Conservation (phyloP, 257 asterid species). For the Salvia miltiorrhiza region DNA sequence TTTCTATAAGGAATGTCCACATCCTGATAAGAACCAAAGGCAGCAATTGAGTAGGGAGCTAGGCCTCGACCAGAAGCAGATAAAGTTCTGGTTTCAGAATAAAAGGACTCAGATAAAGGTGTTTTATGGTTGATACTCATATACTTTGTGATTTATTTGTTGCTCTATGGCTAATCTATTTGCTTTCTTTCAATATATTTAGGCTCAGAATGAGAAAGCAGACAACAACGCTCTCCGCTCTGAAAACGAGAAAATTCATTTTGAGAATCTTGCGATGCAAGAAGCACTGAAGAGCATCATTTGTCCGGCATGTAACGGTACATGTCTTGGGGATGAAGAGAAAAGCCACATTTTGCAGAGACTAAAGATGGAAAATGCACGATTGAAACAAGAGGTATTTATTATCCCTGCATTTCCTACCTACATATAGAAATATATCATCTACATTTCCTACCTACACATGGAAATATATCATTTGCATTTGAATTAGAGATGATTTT, state of each 20-base stretch:
- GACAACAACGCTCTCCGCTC: conserved; percentile 43
- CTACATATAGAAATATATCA: background rate
- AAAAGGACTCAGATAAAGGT: conserved; percentile 64
- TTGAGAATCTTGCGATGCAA: conserved; percentile 53
- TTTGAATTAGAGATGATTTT: background rate
- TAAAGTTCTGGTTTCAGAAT: conserved; percentile 76
- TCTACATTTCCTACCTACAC: too few relatives aligned
- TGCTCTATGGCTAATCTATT: background rate
- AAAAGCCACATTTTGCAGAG: conserved; percentile 31
- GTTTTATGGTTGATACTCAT: too few relatives aligned
- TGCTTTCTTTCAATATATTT: background rate
- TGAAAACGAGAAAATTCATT: conserved; percentile 49
- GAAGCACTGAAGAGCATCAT: conserved; percentile 38
- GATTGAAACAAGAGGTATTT: conserved; percentile 48
- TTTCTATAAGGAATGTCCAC: conserved; percentile 56
- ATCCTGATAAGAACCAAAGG: conserved; percentile 57
- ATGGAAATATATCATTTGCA: too few relatives aligned
- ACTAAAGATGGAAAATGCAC: conserved; percentile 48
- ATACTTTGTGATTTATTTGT: too few relatives aligned
- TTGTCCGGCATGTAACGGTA: conserved; percentile 43
- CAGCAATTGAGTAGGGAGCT: conserved; percentile 43
- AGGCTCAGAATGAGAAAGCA: conserved; percentile 56
- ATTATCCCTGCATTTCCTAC: background rate
- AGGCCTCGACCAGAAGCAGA: conserved; percentile 59
- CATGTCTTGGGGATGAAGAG: conserved; percentile 36